Base-by-base conservation (phyloP, 768 basidiomycete genomes). In the Boletus coccyginus region DNA sequence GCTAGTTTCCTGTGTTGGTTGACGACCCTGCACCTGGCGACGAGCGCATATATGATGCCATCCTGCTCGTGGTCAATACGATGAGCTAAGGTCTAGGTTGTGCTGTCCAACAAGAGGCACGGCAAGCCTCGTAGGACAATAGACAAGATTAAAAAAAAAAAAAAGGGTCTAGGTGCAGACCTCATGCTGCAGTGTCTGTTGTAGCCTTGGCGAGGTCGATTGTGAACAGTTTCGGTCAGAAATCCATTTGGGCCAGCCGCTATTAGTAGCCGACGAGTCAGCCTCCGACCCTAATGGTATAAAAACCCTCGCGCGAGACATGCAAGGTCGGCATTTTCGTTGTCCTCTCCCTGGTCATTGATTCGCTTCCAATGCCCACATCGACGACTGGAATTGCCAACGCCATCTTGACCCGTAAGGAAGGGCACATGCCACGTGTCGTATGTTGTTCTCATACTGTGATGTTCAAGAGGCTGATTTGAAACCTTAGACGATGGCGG, bases 11-110 rank as follows among this genome's bases (percentile, higher is more conserved):
- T 1, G 62, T 68, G 1, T 52, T 70, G 7, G 67, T 46, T 42
- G 66, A 68, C 9, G 68, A 70, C 3, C 70, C 72, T 7, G 56
- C 70, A 1, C 50, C 52, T 16, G 65, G 47, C 0, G 74, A 77
- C 44, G 58, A 60, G 32, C 77, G 81, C 41, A 78, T 88, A 24
- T 63, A 67, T 7, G 84, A 88, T 48, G 57, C 73, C 29, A 82
- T 94, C 6, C 96, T 96, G 0, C 81, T 98, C 17, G 83, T 98
- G 16, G 82, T 98, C 50, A 99, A 98, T 68, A 98, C 92, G 0
- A 95, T 96, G 85, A 95, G 96, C 3, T 99, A 96, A 96, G 21
- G 21, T 21, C 21, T 21, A 21, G 21, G 21, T 21, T 21, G 21
- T 21, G 2, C 21, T 21, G 21, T 21, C 21, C 21, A 21, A 21